Percentiles rank a stretch among this genome's conserved stretches.
phyloP scores from a whole-genome alignment of 2,329 filamentous ascomycete genomes.

The Penicillium sp. region DNA sequence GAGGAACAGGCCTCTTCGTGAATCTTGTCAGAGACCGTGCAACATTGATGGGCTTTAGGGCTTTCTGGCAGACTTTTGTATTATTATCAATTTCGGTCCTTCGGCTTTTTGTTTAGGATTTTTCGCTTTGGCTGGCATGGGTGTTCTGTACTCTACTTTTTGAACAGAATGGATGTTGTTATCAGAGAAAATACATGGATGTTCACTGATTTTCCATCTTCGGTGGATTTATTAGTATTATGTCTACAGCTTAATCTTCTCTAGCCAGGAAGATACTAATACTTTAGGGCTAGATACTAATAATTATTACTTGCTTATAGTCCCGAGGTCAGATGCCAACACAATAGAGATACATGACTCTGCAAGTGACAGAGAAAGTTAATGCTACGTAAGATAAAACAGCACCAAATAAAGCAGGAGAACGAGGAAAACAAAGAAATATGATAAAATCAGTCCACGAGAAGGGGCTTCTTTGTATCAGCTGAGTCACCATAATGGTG shows the following conservation, averaged over 20 bases:
- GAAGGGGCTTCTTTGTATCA: neutral
- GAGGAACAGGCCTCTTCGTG: neutral
- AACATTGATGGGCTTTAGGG: constrained; percentile 2
- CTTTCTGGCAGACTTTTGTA: neutral
- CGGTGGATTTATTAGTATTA: neutral
- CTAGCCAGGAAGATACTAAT: neutral
- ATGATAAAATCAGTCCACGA: neutral
- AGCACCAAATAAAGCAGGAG: neutral
- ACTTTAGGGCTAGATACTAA: neutral
- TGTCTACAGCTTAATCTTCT: neutral
- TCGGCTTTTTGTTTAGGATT: neutral
- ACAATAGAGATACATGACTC: neutral
- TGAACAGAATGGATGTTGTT: neutral
- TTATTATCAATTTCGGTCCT: neutral
- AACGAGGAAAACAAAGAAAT: neutral
- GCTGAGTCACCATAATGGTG: constrained; percentile 5
- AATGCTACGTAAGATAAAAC: neutral
- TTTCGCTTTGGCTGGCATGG: neutral
- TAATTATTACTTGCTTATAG: neutral
- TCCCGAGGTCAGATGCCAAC: neutral
- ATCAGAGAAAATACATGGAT: neutral
- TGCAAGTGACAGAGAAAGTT: neutral
- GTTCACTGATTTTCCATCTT: too few relatives aligned
- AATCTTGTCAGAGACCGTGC: constrained; percentile 3
- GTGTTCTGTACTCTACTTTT: neutral